Evolutionary conservation across 306 rosid species (phyloP).

Genomic region (Benincasa hispida): DNA sequence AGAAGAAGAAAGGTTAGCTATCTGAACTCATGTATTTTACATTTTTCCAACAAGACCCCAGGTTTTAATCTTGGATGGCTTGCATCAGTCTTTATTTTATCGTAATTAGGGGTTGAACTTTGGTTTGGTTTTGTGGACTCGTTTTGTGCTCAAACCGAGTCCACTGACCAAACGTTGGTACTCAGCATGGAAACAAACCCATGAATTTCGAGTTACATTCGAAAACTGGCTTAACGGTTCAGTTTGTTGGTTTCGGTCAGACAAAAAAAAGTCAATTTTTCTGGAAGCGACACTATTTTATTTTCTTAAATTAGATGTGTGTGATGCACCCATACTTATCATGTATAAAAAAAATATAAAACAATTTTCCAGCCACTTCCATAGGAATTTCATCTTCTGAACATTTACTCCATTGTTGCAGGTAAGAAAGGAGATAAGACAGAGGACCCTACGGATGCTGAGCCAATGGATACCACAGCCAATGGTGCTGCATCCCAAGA

Average conservation of each 20-base stretch:
- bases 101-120: background rate
- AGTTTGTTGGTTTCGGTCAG: too few species aligned
- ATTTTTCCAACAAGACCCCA: background rate
- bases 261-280: background rate
- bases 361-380: background rate
- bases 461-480: slow-evolving; percentile 43
- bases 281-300: background rate
- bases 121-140: background rate
- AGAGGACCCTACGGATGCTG: slow-evolving; percentile 57
- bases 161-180: background rate
- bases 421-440: slow-evolving; percentile 79
- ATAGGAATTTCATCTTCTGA: background rate
- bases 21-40: background rate
- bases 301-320: too few species aligned
- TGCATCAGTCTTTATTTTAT: background rate
- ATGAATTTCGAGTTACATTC: background rate
- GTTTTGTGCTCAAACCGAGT: background rate
- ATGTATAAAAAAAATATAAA: too few species aligned
- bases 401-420: slow-evolving; percentile 9
- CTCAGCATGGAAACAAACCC: background rate
- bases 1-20: slow-evolving; percentile 77
- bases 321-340: too few species aligned
- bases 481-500: slow-evolving; percentile 53
- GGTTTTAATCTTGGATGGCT: background rate
- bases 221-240: background rate